Conservation (phyloP, 78 protist species). For the Dictyostelium citrinum region DNA sequence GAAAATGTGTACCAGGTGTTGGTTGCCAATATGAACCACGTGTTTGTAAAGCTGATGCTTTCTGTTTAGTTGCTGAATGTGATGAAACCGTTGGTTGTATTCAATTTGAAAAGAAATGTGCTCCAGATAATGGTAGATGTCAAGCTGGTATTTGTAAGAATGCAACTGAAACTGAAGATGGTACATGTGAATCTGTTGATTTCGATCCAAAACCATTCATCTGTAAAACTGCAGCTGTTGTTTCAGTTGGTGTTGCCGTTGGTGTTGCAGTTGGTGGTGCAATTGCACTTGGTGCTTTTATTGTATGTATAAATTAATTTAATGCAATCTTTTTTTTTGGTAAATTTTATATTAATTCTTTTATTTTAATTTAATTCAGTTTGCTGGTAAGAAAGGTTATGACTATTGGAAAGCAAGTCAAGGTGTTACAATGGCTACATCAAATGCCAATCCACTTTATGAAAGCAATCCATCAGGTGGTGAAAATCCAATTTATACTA, state of each 20-base stretch:
- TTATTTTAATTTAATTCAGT: not conserved
- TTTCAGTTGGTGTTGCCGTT: conserved; percentile 12
- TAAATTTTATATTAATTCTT: not conserved
- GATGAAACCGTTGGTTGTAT: conserved; percentile 23
- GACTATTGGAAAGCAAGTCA: not conserved
- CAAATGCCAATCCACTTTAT: conserved; percentile 51
- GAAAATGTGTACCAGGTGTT: not conserved
- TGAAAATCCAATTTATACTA: conserved; percentile 17
- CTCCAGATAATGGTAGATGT: conserved; percentile 10
- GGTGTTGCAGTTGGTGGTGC: conserved; percentile 51
- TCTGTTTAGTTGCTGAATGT: conserved; percentile 13
- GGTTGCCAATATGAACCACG: conserved; percentile 14
- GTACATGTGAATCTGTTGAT: not conserved
- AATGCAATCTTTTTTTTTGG: too few relatives aligned
- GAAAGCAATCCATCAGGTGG: conserved; percentile 17
- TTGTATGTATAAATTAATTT: not conserved
- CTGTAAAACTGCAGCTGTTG: conserved; percentile 12
- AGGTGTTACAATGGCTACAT: conserved; percentile 28
- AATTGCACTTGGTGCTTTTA: not conserved
- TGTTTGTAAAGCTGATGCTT: not conserved
- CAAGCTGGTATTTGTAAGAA: conserved; percentile 9
- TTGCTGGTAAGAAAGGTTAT: conserved; percentile 8
- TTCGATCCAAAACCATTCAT: conserved; percentile 18
- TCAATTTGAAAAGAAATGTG: not conserved
- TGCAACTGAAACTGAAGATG: not conserved